Percentiles rank a stretch among this genome's conserved stretches.
phyloP scores from a whole-genome alignment of 306 rosid genomes.

The Acacia melanoxylon region DNA sequence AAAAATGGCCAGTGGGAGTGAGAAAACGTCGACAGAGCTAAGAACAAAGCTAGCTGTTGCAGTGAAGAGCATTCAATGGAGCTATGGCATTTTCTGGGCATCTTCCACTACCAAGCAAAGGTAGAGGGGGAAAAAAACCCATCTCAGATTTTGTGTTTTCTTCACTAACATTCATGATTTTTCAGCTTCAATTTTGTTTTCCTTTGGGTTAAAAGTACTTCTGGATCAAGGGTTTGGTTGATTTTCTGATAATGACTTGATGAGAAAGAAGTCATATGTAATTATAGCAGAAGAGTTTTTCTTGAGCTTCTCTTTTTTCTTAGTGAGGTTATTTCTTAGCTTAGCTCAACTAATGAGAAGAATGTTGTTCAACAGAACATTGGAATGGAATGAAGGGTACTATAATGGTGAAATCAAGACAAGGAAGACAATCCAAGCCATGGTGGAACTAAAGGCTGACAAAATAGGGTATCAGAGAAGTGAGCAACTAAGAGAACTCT shows the following conservation, averaged over 20 bases:
- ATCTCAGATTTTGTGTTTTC: not conserved
- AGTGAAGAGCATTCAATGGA: constrained; percentile 84
- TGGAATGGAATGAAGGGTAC: constrained; percentile 88
- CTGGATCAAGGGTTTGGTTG: not conserved
- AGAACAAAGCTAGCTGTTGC: constrained; percentile 75
- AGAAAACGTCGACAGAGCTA: constrained; percentile 45
- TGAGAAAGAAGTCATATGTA: not conserved
- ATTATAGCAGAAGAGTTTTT: not conserved
- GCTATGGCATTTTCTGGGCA: constrained; percentile 90
- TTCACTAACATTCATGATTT: not conserved
- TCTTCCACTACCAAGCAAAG: constrained; percentile 63
- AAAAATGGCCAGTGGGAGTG: constrained; percentile 50
- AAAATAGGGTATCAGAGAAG: constrained; percentile 70
- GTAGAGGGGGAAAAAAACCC: constrained; percentile 32
- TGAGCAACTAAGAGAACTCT: constrained; percentile 76
- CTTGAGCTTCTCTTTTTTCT: not conserved
- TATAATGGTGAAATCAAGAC: constrained; percentile 86
- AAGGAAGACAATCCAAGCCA: constrained; percentile 62
- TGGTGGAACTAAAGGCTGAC: constrained; percentile 53
- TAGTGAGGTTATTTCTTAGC: not conserved
- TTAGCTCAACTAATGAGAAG: constrained; percentile 6
- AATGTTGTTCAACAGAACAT: constrained; percentile 46
- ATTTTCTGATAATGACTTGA: not conserved
- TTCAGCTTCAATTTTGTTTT: constrained; percentile 15
- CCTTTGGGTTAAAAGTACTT: not conserved